Base-by-base conservation (phyloP, 495 filamentous ascomycete species). In the Penicillium diatomitis region DNA sequence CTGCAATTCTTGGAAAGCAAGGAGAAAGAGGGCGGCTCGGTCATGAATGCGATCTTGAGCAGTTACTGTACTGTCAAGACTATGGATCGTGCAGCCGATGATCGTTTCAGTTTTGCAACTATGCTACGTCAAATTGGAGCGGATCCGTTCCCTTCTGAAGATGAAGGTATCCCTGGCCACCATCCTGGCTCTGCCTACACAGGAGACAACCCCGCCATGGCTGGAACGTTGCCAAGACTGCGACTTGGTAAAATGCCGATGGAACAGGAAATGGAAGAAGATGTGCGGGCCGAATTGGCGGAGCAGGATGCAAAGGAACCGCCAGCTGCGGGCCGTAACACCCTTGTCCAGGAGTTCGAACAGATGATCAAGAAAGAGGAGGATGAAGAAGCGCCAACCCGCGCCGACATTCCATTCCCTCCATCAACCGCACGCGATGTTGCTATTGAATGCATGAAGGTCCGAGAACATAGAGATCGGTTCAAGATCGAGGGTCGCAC, bases 121-220 rank as follows among this genome's bases (percentile, higher is more conserved):
- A 80, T 95, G 58, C 73, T 87, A n/a, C 81, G 79, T n/a, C 77
- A 83, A 35, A 69, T 70, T 31, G 58, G 66, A 8, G 71, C 77
- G 2, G 83, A 82, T 8, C 85, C 79, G 6, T 75, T 79, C 49
- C 83, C 85, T 8, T 82, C 86, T 32, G 84, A 92, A 57, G 85
- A 92, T 55, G 92, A 98, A 63, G 92, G 92, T 34, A 96, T 98
- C 52, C 87, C 88, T 0, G 94, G 94, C 4, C 84, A 94, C 41
- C 84, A 89, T 51, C 88, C 87, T 2, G 92, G 92, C 0, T 86
- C 90, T 3, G 80, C 83, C 27, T 89, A 90, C 54, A 80, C 79
- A 27, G 82, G 86, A 48, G 77, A 82, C 31, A 83, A 77, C 45
- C 75, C 81, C 6, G 72, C 68, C 32, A 59, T 78, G 77, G 53